Evolutionary conservation across 371 early-diverging fungal genomes (phyloP).

Genomic region (Rozella allomycis): DNA sequence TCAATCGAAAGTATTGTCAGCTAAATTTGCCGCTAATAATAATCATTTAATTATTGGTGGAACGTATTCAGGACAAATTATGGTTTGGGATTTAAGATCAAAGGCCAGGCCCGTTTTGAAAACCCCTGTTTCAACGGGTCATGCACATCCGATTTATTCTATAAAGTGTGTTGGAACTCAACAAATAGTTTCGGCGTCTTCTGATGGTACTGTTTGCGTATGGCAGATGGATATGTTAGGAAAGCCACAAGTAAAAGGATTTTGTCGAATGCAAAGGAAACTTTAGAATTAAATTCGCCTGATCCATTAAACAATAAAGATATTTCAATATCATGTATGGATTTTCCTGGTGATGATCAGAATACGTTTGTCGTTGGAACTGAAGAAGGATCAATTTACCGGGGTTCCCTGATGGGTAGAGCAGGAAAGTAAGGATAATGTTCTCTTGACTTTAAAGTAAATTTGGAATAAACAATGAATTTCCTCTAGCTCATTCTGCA

Average conservation of each 20-base stretch:
- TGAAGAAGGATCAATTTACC: slow-evolving; percentile 75
- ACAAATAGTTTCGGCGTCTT: slow-evolving; percentile 64
- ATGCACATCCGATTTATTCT: slow-evolving; percentile 84
- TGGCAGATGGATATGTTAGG: slow-evolving; percentile 94
- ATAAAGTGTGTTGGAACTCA: slow-evolving; percentile 75
- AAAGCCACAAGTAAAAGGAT: slow-evolving; percentile 42
- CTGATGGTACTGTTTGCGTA: slow-evolving; percentile 80
- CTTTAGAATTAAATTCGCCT: slow-evolving; percentile 48
- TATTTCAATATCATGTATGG: slow-evolving; percentile 66
- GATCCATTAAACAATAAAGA: slow-evolving; percentile 65
- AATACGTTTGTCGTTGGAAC: slow-evolving; percentile 85
- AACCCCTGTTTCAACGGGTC: slow-evolving; percentile 61
- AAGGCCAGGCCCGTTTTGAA: slow-evolving; percentile 33
- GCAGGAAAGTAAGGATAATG: slow-evolving; percentile 36
- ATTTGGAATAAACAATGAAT: slow-evolving; percentile 71
- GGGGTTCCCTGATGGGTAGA: slow-evolving; percentile 74
- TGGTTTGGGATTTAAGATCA: slow-evolving; percentile 85
- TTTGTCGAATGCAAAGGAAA: slow-evolving; percentile 26
- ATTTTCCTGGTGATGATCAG: slow-evolving; percentile 76
- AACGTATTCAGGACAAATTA: slow-evolving; percentile 86
- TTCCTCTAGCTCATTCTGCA: slow-evolving; percentile 67
- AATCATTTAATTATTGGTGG: slow-evolving; percentile 77
- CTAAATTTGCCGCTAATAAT: slow-evolving; percentile 70
- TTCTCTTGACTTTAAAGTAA: slow-evolving; percentile 28
- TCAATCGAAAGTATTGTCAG: slow-evolving; percentile 72